phyloP scores from a whole-genome alignment of 768 basidiomycete species.

The Podaxis carcinomalis region DNA sequence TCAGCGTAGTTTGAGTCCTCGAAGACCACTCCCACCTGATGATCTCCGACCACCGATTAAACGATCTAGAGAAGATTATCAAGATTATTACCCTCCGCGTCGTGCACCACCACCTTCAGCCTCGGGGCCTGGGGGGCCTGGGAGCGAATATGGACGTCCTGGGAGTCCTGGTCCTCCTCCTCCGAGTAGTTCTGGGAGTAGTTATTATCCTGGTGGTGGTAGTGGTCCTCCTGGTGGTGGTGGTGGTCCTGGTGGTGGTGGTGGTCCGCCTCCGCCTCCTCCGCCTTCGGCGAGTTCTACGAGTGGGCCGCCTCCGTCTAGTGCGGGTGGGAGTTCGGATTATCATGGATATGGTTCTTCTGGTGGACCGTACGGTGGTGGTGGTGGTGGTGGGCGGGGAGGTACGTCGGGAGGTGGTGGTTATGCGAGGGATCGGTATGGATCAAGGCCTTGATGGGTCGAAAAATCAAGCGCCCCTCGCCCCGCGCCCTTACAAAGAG shows the following conservation, averaged over 20 bases:
- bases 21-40: not conserved
- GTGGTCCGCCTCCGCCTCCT: not conserved
- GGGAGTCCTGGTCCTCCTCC: not conserved
- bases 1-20: not conserved
- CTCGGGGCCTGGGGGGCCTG: too few species aligned
- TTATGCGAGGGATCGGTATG: not conserved
- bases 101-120: not conserved
- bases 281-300: not conserved
- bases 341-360: not conserved
- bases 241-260: not conserved
- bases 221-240: not conserved
- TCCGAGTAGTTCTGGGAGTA: not conserved
- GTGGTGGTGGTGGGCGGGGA: not conserved
- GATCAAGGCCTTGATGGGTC: not conserved
- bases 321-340: not conserved
- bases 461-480: not conserved
- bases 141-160: not conserved
- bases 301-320: not conserved
- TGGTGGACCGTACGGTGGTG: not conserved
- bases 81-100: not conserved
- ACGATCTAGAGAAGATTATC: not conserved
- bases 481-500: too few species aligned
- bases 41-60: not conserved
- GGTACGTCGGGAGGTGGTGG: not conserved
- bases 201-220: not conserved